Conservation (phyloP, 2,329 filamentous ascomycete genomes). For the Penicillium capsulatum region DNA sequence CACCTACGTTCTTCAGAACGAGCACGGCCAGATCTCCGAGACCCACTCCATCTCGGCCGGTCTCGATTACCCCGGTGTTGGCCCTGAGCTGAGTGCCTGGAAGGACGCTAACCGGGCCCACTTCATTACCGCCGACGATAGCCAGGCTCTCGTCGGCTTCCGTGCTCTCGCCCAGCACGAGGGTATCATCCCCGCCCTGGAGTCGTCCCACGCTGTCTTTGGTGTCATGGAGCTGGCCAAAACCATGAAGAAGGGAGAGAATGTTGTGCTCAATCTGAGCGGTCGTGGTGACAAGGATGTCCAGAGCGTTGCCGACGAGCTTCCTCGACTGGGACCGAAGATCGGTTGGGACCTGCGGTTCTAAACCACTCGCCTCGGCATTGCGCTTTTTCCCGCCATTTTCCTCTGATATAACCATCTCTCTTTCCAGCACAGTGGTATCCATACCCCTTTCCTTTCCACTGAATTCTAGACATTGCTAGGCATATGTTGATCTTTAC, state of each 20-base stretch:
- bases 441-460: too few species aligned
- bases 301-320: slow-evolving; percentile 91
- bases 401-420: too few species aligned
- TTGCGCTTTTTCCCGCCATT: too few species aligned
- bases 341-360: slow-evolving; percentile 70
- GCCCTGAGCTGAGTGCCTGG: slow-evolving; percentile 86
- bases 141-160: slow-evolving; percentile 85
- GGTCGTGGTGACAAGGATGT: slow-evolving; percentile 98
- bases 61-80: slow-evolving; percentile 94
- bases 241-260: slow-evolving; percentile 81
- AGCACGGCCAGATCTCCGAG: slow-evolving; percentile 87
- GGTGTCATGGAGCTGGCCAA: slow-evolving; percentile 87
- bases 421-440: too few species aligned
- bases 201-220: slow-evolving; percentile 88
- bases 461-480: too few species aligned
- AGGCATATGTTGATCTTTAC: too few species aligned
- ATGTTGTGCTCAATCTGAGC: slow-evolving; percentile 89
- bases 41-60: slow-evolving; percentile 96
- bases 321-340: slow-evolving; percentile 80
- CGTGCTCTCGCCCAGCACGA: slow-evolving; percentile 78
- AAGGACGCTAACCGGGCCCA: slow-evolving; percentile 83
- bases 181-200: slow-evolving; percentile 93
- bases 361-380: slow-evolving; percentile 24
- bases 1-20: slow-evolving; percentile 90
- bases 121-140: slow-evolving; percentile 88